Evolutionary conservation across 2,329 filamentous ascomycete species (phyloP).

Genomic region (Aspergillus candidus): DNA sequence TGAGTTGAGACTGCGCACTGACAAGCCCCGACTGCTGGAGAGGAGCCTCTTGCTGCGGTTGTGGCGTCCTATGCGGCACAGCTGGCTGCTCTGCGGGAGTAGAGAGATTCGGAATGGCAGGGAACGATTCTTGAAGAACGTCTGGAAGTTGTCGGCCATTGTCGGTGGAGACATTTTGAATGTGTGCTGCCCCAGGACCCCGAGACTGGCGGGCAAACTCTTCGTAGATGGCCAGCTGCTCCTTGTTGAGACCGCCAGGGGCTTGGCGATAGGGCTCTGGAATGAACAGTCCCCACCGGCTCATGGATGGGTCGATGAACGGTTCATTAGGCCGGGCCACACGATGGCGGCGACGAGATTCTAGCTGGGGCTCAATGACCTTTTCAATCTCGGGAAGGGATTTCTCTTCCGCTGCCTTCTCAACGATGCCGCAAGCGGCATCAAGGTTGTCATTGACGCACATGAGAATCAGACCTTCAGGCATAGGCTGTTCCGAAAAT

Average conservation of each 20-base stretch:
- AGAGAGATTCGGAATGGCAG: conserved; percentile 54
- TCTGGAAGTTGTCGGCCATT: conserved; percentile 56
- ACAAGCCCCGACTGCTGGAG: conserved; percentile 35
- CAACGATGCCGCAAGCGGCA: conserved; percentile 84
- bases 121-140: conserved; percentile 56
- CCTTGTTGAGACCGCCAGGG: conserved; percentile 74
- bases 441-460: conserved; percentile 98
- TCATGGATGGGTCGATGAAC: conserved; percentile 75
- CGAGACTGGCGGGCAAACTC: conserved; percentile 87
- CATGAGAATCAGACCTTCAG: conserved; percentile 94
- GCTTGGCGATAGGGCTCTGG: conserved; percentile 88
- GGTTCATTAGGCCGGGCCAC: conserved; percentile 71
- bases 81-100: conserved; percentile 58
- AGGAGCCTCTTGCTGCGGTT: conserved; percentile 44
- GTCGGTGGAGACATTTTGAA: conserved; percentile 53
- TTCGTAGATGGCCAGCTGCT: conserved; percentile 94
- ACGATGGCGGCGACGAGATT: conserved; percentile 69
- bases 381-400: conserved; percentile 93
- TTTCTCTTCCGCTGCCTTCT: conserved; percentile 90
- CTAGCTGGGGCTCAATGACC: conserved; percentile 75
- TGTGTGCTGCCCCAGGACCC: conserved; percentile 49
- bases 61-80: conserved; percentile 52
- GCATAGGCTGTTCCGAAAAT: conserved; percentile 63
- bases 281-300: conserved; percentile 87
- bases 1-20: conserved; percentile 46